Base-by-base conservation (phyloP, 345 rosid species). In the Eucalyptus marginata region DNA sequence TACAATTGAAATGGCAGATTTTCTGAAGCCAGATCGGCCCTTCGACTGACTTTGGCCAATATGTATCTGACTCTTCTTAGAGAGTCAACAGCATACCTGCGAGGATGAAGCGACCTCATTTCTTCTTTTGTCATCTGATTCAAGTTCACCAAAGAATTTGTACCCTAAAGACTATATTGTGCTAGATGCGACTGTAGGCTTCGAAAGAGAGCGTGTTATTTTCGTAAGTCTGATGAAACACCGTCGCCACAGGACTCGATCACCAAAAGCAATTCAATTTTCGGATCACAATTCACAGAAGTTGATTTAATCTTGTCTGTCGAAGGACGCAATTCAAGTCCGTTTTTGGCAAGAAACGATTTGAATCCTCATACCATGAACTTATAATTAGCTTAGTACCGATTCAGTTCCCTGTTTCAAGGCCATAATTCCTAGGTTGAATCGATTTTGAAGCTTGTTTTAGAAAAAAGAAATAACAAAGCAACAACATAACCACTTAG, bases 231-330 rank as follows among this genome's bases (percentile, higher is more conserved):
- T 3, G 25, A 58, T 25, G 7, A 58, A 58, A 58, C 29, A 25
- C 5, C 13, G 4, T 58, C 7, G n/a, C 46, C 7, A 7, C 7
- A 56, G 44, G 10, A 91, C 94, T 88, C 89, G 12, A 54, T 54
- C 59, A 95, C 99, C 95, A 87, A 56, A 27, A 92, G 90, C 86
- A 94, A 90, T 88, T 22, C 51, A 50, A 29, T 20, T 13, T n/a
- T 51, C 47, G 43, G 16, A 83, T 58, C 64, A 58, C 20, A 58
- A 11, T 25, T 58, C n/a, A 25, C 24, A 58, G 64, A 58, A 58
- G 11, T 24, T 25, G 64, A 27, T 58, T 58, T 25, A 58, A 58
- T 58, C 64, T 27, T 58, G 14, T 58, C 64, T 10, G 64, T 27
- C 5, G 13, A 58, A 25, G 64, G 64, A 10, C 25, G 10, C 4